phyloP scores from a whole-genome alignment of 2,329 filamentous ascomycete genomes.

The Xylariaceae sp. region DNA sequence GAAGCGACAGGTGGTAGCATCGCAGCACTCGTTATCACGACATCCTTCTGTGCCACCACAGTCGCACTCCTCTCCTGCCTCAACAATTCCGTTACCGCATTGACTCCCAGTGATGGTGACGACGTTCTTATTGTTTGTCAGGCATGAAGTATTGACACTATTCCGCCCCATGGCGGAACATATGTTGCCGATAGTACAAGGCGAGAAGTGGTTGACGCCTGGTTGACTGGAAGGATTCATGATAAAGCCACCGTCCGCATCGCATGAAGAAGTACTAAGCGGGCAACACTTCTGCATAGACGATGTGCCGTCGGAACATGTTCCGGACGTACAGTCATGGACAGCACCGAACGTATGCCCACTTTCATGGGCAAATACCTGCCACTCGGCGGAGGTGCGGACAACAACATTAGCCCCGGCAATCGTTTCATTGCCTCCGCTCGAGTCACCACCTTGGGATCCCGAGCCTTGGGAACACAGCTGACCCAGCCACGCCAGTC shows the following conservation, averaged over 20 bases:
- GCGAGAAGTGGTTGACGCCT: conserved; percentile 78
- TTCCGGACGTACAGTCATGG: conserved; percentile 78
- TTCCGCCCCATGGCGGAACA: conserved; percentile 81
- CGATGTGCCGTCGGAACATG: conserved; percentile 65
- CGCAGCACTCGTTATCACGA: conserved; percentile 77
- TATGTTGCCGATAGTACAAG: conserved; percentile 90
- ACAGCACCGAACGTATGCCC: conserved; percentile 96
- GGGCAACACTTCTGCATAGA: conserved; percentile 73
- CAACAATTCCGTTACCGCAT: conserved; percentile 97
- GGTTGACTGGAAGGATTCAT: conserved; percentile 90
- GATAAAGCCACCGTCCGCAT: conserved; percentile 79
- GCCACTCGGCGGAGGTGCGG: conserved; percentile 83
- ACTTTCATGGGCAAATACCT: conserved; percentile 91
- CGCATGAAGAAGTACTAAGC: conserved; percentile 65
- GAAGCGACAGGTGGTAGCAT: conserved; percentile 86
- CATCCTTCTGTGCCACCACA: conserved; percentile 80
- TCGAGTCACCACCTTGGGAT: conserved; percentile 52
- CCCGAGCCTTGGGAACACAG: conserved; percentile 68
- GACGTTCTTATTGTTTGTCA: conserved; percentile 85
- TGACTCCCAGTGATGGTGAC: conserved; percentile 79
- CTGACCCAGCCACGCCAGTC: conserved; percentile 90
- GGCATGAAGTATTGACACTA: conserved; percentile 74
- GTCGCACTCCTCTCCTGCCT: conserved; percentile 92
- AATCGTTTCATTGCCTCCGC: conserved; percentile 67
- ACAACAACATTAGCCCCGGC: conserved; percentile 89